Conservation (phyloP, 2,329 filamentous ascomycete genomes). For the Aspergillus glaucus region DNA sequence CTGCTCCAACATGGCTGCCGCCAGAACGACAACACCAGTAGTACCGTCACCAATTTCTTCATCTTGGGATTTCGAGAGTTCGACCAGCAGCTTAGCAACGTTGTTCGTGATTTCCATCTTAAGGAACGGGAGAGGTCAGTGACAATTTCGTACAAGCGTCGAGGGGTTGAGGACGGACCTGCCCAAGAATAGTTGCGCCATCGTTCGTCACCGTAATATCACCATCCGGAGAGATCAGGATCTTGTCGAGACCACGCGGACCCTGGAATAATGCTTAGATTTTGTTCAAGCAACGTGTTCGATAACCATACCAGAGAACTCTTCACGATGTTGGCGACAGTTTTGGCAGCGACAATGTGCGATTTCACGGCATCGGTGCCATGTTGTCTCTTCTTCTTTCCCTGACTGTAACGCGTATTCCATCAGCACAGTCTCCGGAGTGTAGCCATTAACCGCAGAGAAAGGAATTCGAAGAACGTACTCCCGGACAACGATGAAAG, state of each 20-base stretch:
- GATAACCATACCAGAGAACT: constrained; percentile 64
- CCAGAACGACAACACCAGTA: constrained; percentile 93
- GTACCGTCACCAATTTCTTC: constrained; percentile 98
- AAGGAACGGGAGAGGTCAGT: constrained; percentile 3
- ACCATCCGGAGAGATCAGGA: constrained; percentile 95
- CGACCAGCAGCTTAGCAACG: constrained; percentile 91
- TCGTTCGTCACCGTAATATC: constrained; percentile 99
- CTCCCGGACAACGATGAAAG: constrained; percentile 98
- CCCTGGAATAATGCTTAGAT: constrained; percentile 46
- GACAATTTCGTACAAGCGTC: constrained; percentile 1
- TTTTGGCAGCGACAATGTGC: constrained; percentile 93
- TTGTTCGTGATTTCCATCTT: constrained; percentile 99
- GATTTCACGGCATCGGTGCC: constrained; percentile 97
- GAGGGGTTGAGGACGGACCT: constrained; percentile 35
- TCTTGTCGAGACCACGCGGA: constrained; percentile 95
- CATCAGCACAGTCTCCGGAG: constrained; percentile 20
- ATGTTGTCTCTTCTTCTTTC: constrained; percentile 94
- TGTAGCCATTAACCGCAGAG: not conserved
- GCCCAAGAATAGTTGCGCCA: constrained; percentile 90
- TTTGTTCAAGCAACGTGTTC: not conserved
- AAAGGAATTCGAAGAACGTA: constrained; percentile 45
- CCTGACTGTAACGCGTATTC: constrained; percentile 58
- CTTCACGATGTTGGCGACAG: constrained; percentile 95
- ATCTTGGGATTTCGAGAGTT: constrained; percentile 96
- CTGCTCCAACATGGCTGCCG: constrained; percentile 90